phyloP scores from a whole-genome alignment of 1,284 basidiomycete genomes.

The Trichosporon faecale region DNA sequence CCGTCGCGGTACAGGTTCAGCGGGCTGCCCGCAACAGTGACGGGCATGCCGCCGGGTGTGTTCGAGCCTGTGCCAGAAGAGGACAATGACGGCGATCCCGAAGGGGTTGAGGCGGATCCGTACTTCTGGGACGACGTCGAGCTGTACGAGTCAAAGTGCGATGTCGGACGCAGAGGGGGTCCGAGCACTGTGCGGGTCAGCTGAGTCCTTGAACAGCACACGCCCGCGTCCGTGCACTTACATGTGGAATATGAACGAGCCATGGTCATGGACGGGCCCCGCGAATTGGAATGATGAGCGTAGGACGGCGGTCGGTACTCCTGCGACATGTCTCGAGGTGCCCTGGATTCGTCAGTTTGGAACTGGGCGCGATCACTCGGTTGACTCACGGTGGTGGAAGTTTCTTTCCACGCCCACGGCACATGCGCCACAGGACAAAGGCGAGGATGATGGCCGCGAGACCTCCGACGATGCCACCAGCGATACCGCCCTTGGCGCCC shows the following conservation, averaged over 20 bases:
- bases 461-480: slow-evolving; percentile 41
- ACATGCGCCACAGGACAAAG: slow-evolving; percentile 31
- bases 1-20: slow-evolving; percentile 10
- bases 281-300: slow-evolving; percentile 14
- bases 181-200: slow-evolving; percentile 23
- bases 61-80: slow-evolving; percentile 28
- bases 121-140: slow-evolving; percentile 12
- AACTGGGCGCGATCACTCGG: neutral
- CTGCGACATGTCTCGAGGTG: slow-evolving; percentile 38
- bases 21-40: neutral
- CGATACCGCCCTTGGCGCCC: slow-evolving; percentile 48
- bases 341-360: slow-evolving; percentile 26
- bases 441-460: slow-evolving; percentile 32
- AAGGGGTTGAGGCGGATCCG: slow-evolving; percentile 8
- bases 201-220: neutral
- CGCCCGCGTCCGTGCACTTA: slow-evolving; percentile 22
- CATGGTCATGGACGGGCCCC: slow-evolving; percentile 19
- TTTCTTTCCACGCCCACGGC: slow-evolving; percentile 37
- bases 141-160: slow-evolving; percentile 37
- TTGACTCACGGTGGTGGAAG: slow-evolving; percentile 46
- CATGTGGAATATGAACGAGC: slow-evolving; percentile 37
- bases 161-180: slow-evolving; percentile 22
- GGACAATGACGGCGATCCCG: slow-evolving; percentile 32
- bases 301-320: slow-evolving; percentile 15
- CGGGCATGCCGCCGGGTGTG: slow-evolving; percentile 22